Conservation (phyloP, 257 asterid species). For the Solanum rostratum region DNA sequence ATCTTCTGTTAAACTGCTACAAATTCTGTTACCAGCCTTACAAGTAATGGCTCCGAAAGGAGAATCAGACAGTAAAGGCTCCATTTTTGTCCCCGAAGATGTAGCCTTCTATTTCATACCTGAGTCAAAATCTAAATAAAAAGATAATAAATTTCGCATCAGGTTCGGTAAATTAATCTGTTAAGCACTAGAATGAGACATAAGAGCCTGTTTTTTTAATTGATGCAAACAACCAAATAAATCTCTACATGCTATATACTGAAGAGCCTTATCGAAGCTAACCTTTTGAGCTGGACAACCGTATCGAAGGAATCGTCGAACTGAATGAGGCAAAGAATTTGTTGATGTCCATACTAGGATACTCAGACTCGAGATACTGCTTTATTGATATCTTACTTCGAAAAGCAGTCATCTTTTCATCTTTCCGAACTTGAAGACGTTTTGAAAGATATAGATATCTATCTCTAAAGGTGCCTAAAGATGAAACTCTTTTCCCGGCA, state of each 20-base stretch:
- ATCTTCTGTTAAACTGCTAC: slow-evolving; percentile 39
- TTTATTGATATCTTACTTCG: slow-evolving; percentile 49
- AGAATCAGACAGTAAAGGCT: neutral
- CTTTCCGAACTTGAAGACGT: slow-evolving; percentile 5
- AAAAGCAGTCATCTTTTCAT: slow-evolving; percentile 18
- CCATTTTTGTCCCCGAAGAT: neutral
- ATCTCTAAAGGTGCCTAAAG: slow-evolving; percentile 43
- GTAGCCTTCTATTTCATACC: too few relatives aligned
- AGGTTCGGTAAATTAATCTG: too few relatives aligned
- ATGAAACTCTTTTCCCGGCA: slow-evolving; percentile 43
- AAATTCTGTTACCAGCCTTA: slow-evolving; percentile 42
- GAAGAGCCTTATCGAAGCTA: neutral
- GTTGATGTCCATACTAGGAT: slow-evolving; percentile 39
- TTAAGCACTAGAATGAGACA: too few relatives aligned
- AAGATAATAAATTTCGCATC: too few relatives aligned
- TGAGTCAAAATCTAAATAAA: too few relatives aligned
- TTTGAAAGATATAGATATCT: slow-evolving; percentile 54
- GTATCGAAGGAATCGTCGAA: slow-evolving; percentile 59
- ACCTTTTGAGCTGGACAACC: slow-evolving; percentile 22
- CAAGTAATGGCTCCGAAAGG: slow-evolving; percentile 17
- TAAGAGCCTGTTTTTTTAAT: neutral
- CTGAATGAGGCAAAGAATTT: slow-evolving; percentile 61
- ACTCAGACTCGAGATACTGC: slow-evolving; percentile 33
- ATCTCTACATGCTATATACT: neutral
- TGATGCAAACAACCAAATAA: neutral